A percentile compares a stretch with the other conserved stretches of the same genome.
Conservation (phyloP, 2,329 filamentous ascomycete genomes). For the Fonsecaea multimorphosa region DNA sequence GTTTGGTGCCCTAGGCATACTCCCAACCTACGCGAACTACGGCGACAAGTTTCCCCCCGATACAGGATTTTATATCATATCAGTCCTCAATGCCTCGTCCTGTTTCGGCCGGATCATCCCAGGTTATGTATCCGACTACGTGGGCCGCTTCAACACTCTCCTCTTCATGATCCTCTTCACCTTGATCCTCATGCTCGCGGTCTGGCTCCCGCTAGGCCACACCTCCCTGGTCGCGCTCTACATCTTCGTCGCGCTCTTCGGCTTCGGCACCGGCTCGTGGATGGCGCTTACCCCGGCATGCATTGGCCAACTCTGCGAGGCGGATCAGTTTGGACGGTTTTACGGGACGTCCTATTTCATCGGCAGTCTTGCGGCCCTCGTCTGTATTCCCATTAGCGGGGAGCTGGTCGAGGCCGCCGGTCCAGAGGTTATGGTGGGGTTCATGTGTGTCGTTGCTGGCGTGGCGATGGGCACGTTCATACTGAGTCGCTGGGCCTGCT, state of each 20-base stretch:
- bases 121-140: constrained; percentile 51
- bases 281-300: constrained; percentile 50
- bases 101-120: constrained; percentile 54
- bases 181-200: constrained; percentile 49
- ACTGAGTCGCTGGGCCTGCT: constrained; percentile 46
- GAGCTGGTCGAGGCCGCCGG: constrained; percentile 55
- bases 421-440: constrained; percentile 52
- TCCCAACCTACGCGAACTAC: constrained; percentile 56
- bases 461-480: constrained; percentile 43
- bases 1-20: constrained; percentile 55
- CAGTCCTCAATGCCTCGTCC: constrained; percentile 53
- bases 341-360: constrained; percentile 57
- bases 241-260: constrained; percentile 55
- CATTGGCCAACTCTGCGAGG: constrained; percentile 54
- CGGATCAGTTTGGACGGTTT: constrained; percentile 56
- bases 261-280: constrained; percentile 58
- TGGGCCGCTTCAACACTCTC: constrained; percentile 57
- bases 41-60: constrained; percentile 41
- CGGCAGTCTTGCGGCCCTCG: constrained; percentile 53
- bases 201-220: constrained; percentile 56
- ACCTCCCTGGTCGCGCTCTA: constrained; percentile 50
- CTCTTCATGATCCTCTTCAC: constrained; percentile 47
- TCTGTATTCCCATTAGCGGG: constrained; percentile 56
- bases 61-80: constrained; percentile 53
- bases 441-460: constrained; percentile 53